Base-by-base conservation (phyloP, 345 rosid genomes). In the Hypericum androsaemum region DNA sequence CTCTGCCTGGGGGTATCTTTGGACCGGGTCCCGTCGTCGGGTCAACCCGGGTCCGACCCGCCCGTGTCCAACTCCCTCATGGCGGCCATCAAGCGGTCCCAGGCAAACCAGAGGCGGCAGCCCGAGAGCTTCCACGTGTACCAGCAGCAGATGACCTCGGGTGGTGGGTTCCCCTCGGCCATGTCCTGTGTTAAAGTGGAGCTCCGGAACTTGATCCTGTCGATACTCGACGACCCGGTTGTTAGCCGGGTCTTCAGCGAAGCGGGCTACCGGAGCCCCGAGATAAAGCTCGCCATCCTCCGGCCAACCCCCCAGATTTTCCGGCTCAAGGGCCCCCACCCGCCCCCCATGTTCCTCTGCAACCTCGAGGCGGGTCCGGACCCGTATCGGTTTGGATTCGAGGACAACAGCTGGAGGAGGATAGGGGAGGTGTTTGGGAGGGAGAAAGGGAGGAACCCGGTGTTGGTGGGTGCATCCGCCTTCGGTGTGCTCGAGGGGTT, bases 71-170 rank as follows among this genome's bases (percentile, higher is more conserved):
- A 90, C 69, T 84, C 98, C 0, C 83, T 90, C 56, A 87, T 90
- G 98, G 98, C 98, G 5, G 98, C 98, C 6, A 87, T 90, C 57
- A 87, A 87, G 62, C 78, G 98, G 10, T 84, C 98, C 7, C 98
- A 90, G 65, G 96, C 98, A 17, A 84, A 82, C 52, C 98, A 90
- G 41, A 73, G 96, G 38, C 68, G 96, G 10, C 82, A 78, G 41
- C 98, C 95, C 0, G 96, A 90, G 68, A 84, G 77, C 35, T 82
- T 80, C 55, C 83, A 86, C 47, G 13, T 87, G n/a, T 85, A 81
- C 51, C 89, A 86, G 53, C 86, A 85, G 46, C 89, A 86, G 53
- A 84, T 82, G 46, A 66, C 80, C 10, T 62, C 82, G 6, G 73
- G 67, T 57, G 78, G 65, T 12, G 69, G 74, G 36, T 64, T 63